A percentile compares a stretch with the other conserved stretches of the same genome.
Conservation (phyloP, 2,329 filamentous ascomycete genomes). For the Metarhizium humberi region DNA sequence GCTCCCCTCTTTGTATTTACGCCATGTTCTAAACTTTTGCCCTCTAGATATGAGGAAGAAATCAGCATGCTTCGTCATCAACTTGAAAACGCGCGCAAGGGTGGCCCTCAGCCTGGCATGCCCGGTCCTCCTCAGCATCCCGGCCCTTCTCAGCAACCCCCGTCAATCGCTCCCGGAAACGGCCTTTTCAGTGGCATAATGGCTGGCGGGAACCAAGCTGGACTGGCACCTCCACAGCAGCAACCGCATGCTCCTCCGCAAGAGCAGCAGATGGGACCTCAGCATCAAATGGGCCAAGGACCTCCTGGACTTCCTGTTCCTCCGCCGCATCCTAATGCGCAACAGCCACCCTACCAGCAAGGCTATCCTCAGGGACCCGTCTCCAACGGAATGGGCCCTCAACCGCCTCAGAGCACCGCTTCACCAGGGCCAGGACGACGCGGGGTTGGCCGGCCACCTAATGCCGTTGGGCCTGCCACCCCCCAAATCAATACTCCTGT, state of each 20-base stretch:
- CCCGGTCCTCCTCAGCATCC: constrained; percentile 64
- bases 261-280: constrained; percentile 47
- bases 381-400: constrained; percentile 66
- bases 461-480: constrained; percentile 63
- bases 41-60: constrained; percentile 83
- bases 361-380: constrained; percentile 51
- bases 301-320: constrained; percentile 56
- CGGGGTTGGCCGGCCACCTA: constrained; percentile 56
- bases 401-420: constrained; percentile 74
- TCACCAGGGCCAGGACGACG: constrained; percentile 79
- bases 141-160: constrained; percentile 74
- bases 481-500: constrained; percentile 86
- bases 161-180: constrained; percentile 82
- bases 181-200: constrained; percentile 95
- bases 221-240: constrained; percentile 69
- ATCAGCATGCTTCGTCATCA: constrained; percentile 79
- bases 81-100: constrained; percentile 65
- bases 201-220: constrained; percentile 77
- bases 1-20: not conserved
- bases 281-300: constrained; percentile 59
- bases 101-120: constrained; percentile 47
- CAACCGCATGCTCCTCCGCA: constrained; percentile 53
- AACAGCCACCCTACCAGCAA: constrained; percentile 65
- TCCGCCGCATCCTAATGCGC: constrained; percentile 50
- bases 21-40: constrained; percentile 5